Conservation (phyloP, 2,329 filamentous ascomycete species). For the Ampelomyces quisqualis region DNA sequence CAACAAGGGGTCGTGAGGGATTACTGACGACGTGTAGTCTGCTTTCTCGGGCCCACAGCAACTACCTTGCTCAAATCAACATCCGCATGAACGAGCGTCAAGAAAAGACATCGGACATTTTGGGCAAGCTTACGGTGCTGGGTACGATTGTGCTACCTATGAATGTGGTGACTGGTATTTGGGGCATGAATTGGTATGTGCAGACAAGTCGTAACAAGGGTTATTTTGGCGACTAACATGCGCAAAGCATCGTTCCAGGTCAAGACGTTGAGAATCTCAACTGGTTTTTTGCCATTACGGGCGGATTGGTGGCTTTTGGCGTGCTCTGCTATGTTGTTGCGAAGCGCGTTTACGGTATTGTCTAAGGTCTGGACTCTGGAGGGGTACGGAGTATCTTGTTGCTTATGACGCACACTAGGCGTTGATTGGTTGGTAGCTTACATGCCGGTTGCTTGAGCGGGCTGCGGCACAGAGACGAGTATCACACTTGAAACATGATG, state of each 20-base stretch:
- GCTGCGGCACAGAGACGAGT: no score
- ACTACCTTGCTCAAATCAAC: slow-evolving; percentile 99
- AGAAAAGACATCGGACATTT: slow-evolving; percentile 90
- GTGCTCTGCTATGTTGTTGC: slow-evolving; percentile 76
- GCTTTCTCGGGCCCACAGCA: slow-evolving; percentile 85
- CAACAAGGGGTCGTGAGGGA: background rate
- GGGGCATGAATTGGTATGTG: slow-evolving; percentile 79
- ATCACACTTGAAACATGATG: no score
- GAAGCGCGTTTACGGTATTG: slow-evolving; percentile 60
- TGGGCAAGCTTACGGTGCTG: slow-evolving; percentile 91
- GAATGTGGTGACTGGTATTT: slow-evolving; percentile 98
- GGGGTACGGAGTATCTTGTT: slow-evolving; percentile 4
- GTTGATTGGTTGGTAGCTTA: no score
- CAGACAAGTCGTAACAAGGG: no score
- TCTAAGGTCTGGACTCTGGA: slow-evolving; percentile 15
- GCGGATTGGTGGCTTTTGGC: slow-evolving; percentile 75
- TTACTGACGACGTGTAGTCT: slow-evolving; percentile 58
- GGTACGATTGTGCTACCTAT: slow-evolving; percentile 97
- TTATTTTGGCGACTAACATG: background rate
- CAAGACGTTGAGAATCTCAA: slow-evolving; percentile 72
- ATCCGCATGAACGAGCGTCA: slow-evolving; percentile 98
- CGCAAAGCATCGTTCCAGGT: slow-evolving; percentile 71
- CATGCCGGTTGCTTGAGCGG: no score
- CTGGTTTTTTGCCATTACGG: slow-evolving; percentile 63
- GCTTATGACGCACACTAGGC: no score